phyloP scores from a whole-genome alignment of 768 basidiomycete genomes.

The Serendipita vermifera region DNA sequence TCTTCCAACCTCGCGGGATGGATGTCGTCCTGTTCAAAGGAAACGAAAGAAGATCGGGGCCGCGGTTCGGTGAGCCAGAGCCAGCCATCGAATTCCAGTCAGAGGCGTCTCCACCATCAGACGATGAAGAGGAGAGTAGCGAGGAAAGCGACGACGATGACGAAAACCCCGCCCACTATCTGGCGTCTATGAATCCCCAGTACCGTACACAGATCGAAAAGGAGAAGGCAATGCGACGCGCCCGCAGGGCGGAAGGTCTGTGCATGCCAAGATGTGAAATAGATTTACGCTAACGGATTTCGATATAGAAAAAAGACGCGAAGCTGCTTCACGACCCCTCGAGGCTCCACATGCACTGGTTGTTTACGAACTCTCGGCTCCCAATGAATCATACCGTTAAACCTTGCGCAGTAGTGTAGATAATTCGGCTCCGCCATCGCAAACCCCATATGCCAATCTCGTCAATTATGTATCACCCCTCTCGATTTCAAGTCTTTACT shows the following conservation, averaged over 20 bases:
- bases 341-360: conserved; percentile 4
- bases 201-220: background rate
- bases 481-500: too few species aligned
- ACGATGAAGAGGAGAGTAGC: background rate
- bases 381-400: too few species aligned
- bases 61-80: background rate
- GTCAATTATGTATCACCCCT: too few species aligned
- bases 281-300: background rate
- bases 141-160: conserved; percentile 1
- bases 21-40: conserved; percentile 7
- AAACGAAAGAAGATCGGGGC: background rate
- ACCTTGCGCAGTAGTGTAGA: too few species aligned
- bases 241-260: background rate
- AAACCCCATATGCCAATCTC: too few species aligned
- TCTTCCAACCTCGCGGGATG: conserved; percentile 8
- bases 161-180: background rate
- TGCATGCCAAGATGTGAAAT: background rate
- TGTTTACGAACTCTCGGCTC: background rate
- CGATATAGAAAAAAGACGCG: background rate
- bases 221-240: background rate
- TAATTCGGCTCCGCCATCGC: too few species aligned
- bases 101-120: background rate
- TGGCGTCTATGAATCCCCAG: background rate
- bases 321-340: background rate
- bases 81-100: background rate